Evolutionary conservation across 306 rosid species (phyloP), one percentile per base, ranked within the genome.

Genomic region (Sophora flavescens): DNA sequence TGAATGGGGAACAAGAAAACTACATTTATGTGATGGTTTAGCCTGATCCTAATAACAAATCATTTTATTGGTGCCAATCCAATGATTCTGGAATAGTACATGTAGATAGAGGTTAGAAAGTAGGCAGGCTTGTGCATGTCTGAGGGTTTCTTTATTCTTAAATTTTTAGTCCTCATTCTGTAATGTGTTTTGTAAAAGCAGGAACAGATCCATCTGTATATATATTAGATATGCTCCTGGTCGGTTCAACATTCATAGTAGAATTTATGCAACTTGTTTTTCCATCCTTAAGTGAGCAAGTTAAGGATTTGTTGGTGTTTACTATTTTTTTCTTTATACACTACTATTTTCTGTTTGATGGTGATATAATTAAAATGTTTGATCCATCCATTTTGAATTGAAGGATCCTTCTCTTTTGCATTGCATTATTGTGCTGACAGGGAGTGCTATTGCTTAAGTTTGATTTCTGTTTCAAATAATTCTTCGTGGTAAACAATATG

Each of bases 101-200:
- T 80, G 82, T 86, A 83, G 87, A 80, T 83, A 83, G 87, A 82
- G 78, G 53, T 48, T 80, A 76, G 84, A 53, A 79, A 28, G 18
- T 76, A 80, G 84, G 66, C 74, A 71, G 84, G 86, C 80, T 76
- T 82, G 83, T 67, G 73, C 71, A 80, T 82, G 82, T 71, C 39
- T 78, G 80, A 78, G 88, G 81, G 66, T 82, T 79, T 68, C 69
- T 67, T 59, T 57, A 71, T 86, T 82, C 56, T 70, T 71, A 39
- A 45, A 69, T 57, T 67, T 52, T 61, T 63, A 38, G 54, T 72
- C 68, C 80, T 75, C 56, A 74, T 60, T 64, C 58, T 60, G 84
- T 76, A 71, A 44, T 63, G 60, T 79, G 62, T 65, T 63, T 56
- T 66, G 73, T 60, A 48, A 41, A 66, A 82, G 78, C 71, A 60